Conservation (phyloP, 2,329 filamentous ascomycete species). For the Fusarium sp. region DNA sequence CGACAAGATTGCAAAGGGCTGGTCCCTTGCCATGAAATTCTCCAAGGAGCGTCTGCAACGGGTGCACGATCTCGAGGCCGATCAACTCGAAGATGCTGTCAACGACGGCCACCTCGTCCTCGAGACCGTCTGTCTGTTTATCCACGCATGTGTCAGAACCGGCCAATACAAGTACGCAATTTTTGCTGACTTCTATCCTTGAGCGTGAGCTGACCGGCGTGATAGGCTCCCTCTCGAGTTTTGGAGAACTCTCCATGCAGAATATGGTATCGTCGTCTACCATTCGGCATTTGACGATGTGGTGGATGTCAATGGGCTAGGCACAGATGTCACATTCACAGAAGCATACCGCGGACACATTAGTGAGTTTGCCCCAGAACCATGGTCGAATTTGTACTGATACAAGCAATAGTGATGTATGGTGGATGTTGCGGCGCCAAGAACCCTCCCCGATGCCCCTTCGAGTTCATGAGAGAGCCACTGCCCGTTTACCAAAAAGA, state of each 20-base stretch:
- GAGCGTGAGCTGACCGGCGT: slow-evolving; percentile 1
- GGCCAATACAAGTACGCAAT: slow-evolving; percentile 51
- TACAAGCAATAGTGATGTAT: slow-evolving; percentile 50
- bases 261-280: slow-evolving; percentile 56
- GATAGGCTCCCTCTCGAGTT: slow-evolving; percentile 52
- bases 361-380: slow-evolving; percentile 38
- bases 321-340: slow-evolving; percentile 51
- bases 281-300: slow-evolving; percentile 54
- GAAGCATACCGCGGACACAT: slow-evolving; percentile 54
- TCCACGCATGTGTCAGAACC: slow-evolving; percentile 53
- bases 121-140: slow-evolving; percentile 55
- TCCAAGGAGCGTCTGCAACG: slow-evolving; percentile 50
- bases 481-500: slow-evolving; percentile 51
- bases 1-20: slow-evolving; percentile 52
- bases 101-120: slow-evolving; percentile 51
- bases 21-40: slow-evolving; percentile 52
- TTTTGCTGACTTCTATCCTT: background rate
- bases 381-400: slow-evolving; percentile 3
- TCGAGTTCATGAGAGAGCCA: slow-evolving; percentile 53
- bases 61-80: slow-evolving; percentile 49
- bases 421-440: slow-evolving; percentile 43
- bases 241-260: slow-evolving; percentile 52
- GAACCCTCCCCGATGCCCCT: slow-evolving; percentile 52
- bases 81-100: slow-evolving; percentile 49
- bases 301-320: slow-evolving; percentile 49